Base-by-base conservation (phyloP, 1,284 basidiomycete species). In the Austroboletus niveus region DNA sequence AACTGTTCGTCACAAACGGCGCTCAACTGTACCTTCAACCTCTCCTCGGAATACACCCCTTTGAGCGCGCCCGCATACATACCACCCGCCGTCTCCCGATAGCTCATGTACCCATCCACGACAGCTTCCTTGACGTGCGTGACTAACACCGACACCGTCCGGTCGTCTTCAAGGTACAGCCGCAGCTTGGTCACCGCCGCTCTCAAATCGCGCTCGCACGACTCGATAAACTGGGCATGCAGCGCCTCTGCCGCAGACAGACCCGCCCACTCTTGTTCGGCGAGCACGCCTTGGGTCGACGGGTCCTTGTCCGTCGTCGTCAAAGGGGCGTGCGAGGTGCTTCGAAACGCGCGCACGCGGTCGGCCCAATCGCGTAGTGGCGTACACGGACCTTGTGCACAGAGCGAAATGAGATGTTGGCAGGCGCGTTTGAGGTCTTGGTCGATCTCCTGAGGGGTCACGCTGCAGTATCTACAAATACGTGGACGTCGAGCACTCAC, bases 391-490 rank as follows among this genome's bases (percentile, higher is more conserved):
- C 72, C 66, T 35, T 75, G 69, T 2, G 83, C 76, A 54, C 83
- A 84, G n/a, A 80, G 71, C 3, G 76, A 69, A 55, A 97, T 95
- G 41, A 92, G 78, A 36, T 83, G 81, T 71, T 94, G 92, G 71
- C 93, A 96, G 0, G 85, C 85, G 29, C 75, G 75, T 63, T 91
- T 89, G 41, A 96, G 79, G 43, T 89, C 87, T 48, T 85, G 78
- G 68, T 96, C 94, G 53, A 96, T 87, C 53, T 86, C 87, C 87
- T 93, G 63, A 34, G 29, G 41, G 20, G 32, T 3, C 3, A 34
- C 14, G 14, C 14, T 9, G 3, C 9, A 9, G 14, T 34, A 9
- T 9, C 32, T 11, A 14, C 32, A 34, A 34, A 14, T 6, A 34
- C 14, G 14, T 6, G 32, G 14, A 14, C 10, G n/a, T 6, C n/a